Evolutionary conservation across 148 eudicot species (phyloP), one percentile per base, ranked within the genome.

Genomic region (Spergularia bocconei): DNA sequence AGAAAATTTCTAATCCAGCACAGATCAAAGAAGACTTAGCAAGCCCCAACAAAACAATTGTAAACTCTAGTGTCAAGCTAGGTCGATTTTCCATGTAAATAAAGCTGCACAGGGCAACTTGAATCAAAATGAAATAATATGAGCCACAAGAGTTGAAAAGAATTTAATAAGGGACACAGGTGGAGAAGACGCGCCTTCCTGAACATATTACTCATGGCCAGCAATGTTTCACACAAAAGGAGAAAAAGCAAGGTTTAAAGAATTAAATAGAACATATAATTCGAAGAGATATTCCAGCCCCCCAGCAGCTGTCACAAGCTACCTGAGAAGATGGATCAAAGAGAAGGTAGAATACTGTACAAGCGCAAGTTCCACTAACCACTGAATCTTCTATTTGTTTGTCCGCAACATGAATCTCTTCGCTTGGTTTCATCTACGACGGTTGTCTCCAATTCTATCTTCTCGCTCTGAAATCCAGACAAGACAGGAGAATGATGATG

Each of bases 341-440:
- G 57, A 52, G 48, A 25, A 38, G 56, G 75, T 21, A 59, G 74
- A 69, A 60, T 4, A 60, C 15, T 57, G 61, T 70, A 47, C 12
- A 57, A 76, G 69, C 58, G 63, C n/a, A 66, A 71, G 39, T 75
- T 75, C 59, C 61, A 84, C 96, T 85, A 57, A 94, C 98, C 98
- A 77, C 98, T 94, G 72, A 87, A 90, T 86, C 98, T 91, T 85
- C 93, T 73, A 77, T 89, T 89, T 72, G 91, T 91, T 82, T 92
- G 93, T 63, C 91, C 96, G 77, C 93, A 91, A 76, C 86, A 94
- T 50, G 98, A 94, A 85, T 94, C 90, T 67, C 97, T 87, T 82
- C 88, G 92, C 86, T 94, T 94, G 44, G 98, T 91, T 78, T 93
- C 98, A 88, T 93, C 98, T 53, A 93, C 94, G 19, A 93, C 97